phyloP scores from a whole-genome alignment of 2,329 filamentous ascomycete genomes.

The Cadophora gregata region DNA sequence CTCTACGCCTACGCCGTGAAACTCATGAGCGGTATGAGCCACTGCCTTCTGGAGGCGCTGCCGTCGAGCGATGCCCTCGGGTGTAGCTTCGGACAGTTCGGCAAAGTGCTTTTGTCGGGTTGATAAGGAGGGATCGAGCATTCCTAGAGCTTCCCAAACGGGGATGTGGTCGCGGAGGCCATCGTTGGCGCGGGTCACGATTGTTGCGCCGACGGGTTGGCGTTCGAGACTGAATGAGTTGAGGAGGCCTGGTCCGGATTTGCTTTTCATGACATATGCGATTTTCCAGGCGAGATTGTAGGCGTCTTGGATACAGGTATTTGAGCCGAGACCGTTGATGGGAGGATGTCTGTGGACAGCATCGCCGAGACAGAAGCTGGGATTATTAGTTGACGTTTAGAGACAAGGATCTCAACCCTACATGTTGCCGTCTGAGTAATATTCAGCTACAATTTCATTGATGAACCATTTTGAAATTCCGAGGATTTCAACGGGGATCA shows the following conservation, averaged over 20 bases:
- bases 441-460: conserved; percentile 65
- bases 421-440: conserved; percentile 50
- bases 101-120: conserved; percentile 48
- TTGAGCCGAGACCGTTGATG: conserved; percentile 61
- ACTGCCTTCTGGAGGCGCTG: conserved; percentile 50
- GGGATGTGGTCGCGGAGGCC: conserved; percentile 57
- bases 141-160: conserved; percentile 54
- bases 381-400: neutral
- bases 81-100: conserved; percentile 49
- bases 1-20: conserved; percentile 61
- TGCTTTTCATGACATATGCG: conserved; percentile 52
- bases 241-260: conserved; percentile 48
- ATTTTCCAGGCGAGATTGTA: conserved; percentile 64
- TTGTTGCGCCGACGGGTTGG: conserved; percentile 53
- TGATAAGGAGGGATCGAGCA: conserved; percentile 48
- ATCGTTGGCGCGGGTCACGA: conserved; percentile 63
- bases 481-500: conserved; percentile 56
- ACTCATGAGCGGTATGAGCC: conserved; percentile 53
- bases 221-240: conserved; percentile 53
- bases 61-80: conserved; percentile 48
- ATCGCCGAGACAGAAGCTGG: conserved; percentile 59
- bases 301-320: conserved; percentile 64
- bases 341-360: conserved; percentile 64
- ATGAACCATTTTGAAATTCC: conserved; percentile 63
- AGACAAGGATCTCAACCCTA: conserved; percentile 15